Evolutionary conservation across 176 grass and related monocot species (phyloP).

Genomic region (Pharus latifolius): DNA sequence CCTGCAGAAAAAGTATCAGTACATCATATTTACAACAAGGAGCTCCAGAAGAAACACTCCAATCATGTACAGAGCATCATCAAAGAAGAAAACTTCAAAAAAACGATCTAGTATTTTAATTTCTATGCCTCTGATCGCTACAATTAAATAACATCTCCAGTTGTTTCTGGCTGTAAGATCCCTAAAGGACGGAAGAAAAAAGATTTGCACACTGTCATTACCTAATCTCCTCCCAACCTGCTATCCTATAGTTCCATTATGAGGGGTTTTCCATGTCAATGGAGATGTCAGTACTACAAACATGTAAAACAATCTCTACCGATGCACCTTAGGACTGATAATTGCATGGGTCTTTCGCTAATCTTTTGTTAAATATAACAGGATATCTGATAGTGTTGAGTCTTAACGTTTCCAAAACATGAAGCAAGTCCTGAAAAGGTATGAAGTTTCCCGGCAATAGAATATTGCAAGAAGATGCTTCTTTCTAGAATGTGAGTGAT

Average conservation of each 20-base stretch:
- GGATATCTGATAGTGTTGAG: background rate
- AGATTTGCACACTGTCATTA: background rate
- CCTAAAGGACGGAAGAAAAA: background rate
- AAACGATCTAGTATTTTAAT: background rate
- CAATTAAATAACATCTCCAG: background rate
- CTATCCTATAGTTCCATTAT: background rate
- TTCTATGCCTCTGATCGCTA: background rate
- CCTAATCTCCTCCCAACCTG: background rate
- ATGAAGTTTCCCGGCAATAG: background rate
- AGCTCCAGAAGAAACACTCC: background rate
- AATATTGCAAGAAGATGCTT: slow-evolving; percentile 1
- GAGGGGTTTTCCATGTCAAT: background rate
- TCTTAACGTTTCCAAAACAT: background rate
- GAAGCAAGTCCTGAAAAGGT: background rate
- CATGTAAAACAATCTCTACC: background rate
- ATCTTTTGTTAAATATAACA: background rate
- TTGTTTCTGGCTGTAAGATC: background rate
- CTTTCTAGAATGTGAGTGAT: slow-evolving; percentile 5
- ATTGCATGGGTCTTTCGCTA: background rate
- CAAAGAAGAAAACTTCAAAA: background rate
- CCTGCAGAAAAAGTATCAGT: slow-evolving; percentile 27
- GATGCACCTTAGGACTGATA: background rate
- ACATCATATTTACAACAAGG: slow-evolving; percentile 16
- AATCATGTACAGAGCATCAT: slow-evolving; percentile 8
- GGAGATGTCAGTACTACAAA: background rate